Conservation (phyloP, 257 asterid species). For the Nicotiana attenuata region DNA sequence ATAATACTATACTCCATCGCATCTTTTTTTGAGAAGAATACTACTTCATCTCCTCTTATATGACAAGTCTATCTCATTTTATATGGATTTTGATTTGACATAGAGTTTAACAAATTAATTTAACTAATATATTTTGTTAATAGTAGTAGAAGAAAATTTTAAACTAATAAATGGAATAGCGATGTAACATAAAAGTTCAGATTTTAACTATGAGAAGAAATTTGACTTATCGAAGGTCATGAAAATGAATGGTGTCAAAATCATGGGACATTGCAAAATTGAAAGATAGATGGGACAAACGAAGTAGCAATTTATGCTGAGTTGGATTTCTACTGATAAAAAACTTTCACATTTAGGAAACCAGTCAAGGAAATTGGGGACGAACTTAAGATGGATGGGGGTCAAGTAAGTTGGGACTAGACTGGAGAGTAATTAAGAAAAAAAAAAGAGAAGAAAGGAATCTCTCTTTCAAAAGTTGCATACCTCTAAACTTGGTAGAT, state of each 20-base stretch:
- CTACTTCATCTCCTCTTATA: not conserved
- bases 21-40: not conserved
- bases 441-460: not conserved
- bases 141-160: not conserved
- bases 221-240: not conserved
- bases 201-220: not conserved
- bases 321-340: not conserved
- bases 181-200: not conserved
- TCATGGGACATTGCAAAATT: not conserved
- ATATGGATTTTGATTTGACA: not conserved
- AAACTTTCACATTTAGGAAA: not conserved
- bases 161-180: not conserved
- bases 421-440: not conserved
- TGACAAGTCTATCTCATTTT: not conserved
- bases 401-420: not conserved
- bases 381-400: not conserved
- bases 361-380: not conserved
- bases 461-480: conserved; percentile 17
- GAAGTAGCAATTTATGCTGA: not conserved
- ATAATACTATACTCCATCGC: not conserved
- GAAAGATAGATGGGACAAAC: not conserved
- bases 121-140: not conserved
- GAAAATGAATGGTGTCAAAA: not conserved
- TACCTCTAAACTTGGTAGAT: conserved; percentile 89
- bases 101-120: not conserved